Base-by-base conservation (phyloP, 345 rosid species). In the Rhizophora apiculata region DNA sequence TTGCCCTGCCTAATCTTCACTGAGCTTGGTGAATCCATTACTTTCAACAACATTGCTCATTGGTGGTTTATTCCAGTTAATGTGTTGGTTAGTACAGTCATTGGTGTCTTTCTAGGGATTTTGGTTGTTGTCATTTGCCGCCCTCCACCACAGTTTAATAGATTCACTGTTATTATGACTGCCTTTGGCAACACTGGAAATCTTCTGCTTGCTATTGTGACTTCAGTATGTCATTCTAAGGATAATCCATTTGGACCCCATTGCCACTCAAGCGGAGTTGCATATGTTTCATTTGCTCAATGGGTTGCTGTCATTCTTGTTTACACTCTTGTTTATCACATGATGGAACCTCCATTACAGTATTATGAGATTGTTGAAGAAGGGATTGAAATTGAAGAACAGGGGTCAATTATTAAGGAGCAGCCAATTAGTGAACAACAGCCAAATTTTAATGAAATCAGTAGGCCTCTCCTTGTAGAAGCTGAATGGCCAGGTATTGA, bases 401-500 rank as follows among this genome's bases (percentile, higher is more conserved):
- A 72, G 18, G 63, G 21, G 27, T 34, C 60, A 39, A 10, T 39
- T 39, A 3, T 39, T 9, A 16, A 10, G 11, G 16, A 39, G 48
- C 48, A 11, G 49, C 49, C 49, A 43, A 13, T 43, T 43, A 15
- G 49, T 1, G 49, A 43, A 43, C 18, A 43, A 15, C 49, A 43
- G 49, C 49, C 49, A 43, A 43, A 43, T 6, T 39, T 60, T 59
- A 60, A 65, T 68, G 85, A 86, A 52, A 34, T 69, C 30, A 93
- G 98, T 15, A 83, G 86, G 34, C 96, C 98, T 9, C 89, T 93
- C 60, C 83, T 90, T 4, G 88, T 90, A 22, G 96, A 86, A 68
- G 98, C 98, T n/a, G 98, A 93, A 65, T 93, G 97, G 92, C 99
- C 89, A 0, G 97, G 99, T 52, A 92, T 95, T 1, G 97, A 92